Evolutionary conservation across 2,329 filamentous ascomycete genomes (phyloP).

Genomic region (Fusarium lateritium): DNA sequence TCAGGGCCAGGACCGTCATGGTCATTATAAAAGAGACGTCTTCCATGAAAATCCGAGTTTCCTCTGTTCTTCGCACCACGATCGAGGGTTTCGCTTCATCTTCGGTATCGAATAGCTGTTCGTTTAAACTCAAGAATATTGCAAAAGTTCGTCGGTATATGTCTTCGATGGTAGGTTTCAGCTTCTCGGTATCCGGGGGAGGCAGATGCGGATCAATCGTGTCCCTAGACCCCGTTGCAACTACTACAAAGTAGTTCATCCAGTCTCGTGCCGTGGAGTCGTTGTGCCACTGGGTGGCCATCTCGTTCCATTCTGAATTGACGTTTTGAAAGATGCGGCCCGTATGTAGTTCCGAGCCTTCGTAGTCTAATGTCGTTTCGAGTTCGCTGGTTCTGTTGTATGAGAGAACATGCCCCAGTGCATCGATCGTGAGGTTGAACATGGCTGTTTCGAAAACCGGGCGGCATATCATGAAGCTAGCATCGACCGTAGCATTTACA

Average conservation of each 20-base stretch:
- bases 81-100: background rate
- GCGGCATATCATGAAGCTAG: constrained; percentile 44
- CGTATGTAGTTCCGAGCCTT: constrained; percentile 23
- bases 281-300: constrained; percentile 61
- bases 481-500: constrained; percentile 31
- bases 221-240: constrained; percentile 45
- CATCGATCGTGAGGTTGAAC: constrained; percentile 54
- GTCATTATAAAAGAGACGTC: constrained; percentile 61
- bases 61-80: constrained; percentile 38
- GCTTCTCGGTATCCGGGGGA: constrained; percentile 37
- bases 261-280: constrained; percentile 61
- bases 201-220: constrained; percentile 52
- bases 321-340: constrained; percentile 17
- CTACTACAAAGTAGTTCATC: constrained; percentile 62
- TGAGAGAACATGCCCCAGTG: constrained; percentile 41
- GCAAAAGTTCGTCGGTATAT: constrained; percentile 49
- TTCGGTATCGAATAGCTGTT: constrained; percentile 54
- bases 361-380: constrained; percentile 33
- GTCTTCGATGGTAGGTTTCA: constrained; percentile 36
- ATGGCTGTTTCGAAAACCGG: constrained; percentile 52
- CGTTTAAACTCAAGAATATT: constrained; percentile 58
- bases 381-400: constrained; percentile 37
- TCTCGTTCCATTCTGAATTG: constrained; percentile 18
- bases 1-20: constrained; percentile 59
- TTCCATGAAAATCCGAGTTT: constrained; percentile 65